phyloP scores from a whole-genome alignment of 257 asterid species.

The Ocimum tenuiflorum region DNA sequence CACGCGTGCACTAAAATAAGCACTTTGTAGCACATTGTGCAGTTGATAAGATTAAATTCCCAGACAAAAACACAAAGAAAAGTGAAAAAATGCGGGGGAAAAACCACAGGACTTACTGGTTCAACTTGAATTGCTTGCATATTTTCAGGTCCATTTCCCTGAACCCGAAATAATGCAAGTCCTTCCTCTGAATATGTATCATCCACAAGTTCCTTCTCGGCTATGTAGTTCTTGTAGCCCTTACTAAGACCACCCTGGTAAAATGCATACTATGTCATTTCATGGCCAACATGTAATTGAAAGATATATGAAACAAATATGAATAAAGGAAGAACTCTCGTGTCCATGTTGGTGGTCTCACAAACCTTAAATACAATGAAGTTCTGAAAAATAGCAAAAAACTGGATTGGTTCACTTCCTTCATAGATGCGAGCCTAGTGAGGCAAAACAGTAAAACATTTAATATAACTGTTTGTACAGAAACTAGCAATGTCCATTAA shows the following conservation, averaged over 20 bases:
- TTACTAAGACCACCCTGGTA: slow-evolving; percentile 92
- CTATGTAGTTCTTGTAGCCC: slow-evolving; percentile 70
- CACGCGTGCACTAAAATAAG: not conserved
- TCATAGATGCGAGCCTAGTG: slow-evolving; percentile 75
- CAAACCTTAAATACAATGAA: slow-evolving; percentile 87
- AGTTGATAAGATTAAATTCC: not conserved
- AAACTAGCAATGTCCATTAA: slow-evolving; percentile 10
- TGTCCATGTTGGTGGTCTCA: slow-evolving; percentile 8
- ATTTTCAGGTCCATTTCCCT: slow-evolving; percentile 97
- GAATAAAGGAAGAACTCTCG: not conserved
- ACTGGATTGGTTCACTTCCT: slow-evolving; percentile 86
- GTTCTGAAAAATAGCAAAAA: slow-evolving; percentile 87
- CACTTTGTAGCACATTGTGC: not conserved
- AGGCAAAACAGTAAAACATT: slow-evolving; percentile 21
- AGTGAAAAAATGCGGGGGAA: not conserved
- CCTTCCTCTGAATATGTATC: slow-evolving; percentile 88
- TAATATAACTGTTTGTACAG: slow-evolving; percentile 13
- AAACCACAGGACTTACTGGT: slow-evolving; percentile 53
- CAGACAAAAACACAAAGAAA: slow-evolving; percentile 1
- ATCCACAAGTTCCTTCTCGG: slow-evolving; percentile 67
- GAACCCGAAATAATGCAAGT: slow-evolving; percentile 85
- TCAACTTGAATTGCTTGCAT: slow-evolving; percentile 99
- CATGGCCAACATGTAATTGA: slow-evolving; percentile 11
- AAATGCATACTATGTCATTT: slow-evolving; percentile 24
- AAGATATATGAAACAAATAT: not conserved